phyloP scores from a whole-genome alignment of 2,329 filamentous ascomycete genomes.

The Graphilbum sp. region DNA sequence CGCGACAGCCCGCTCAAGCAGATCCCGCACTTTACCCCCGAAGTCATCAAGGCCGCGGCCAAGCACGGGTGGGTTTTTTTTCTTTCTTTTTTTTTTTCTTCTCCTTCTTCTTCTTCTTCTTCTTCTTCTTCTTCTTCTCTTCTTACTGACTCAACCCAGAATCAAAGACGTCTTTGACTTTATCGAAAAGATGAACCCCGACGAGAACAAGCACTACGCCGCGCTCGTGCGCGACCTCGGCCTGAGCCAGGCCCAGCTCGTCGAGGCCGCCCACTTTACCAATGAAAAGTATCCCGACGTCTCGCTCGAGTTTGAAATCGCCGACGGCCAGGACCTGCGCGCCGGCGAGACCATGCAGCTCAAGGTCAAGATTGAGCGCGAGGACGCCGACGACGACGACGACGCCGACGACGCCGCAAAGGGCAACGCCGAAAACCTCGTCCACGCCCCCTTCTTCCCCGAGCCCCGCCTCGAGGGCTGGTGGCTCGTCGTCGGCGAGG shows the following conservation, averaged over 20 bases:
- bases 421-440: slow-evolving; percentile 57
- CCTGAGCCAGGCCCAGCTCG: slow-evolving; percentile 66
- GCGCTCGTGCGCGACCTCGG: slow-evolving; percentile 62
- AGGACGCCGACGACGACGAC: slow-evolving; percentile 56
- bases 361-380: slow-evolving; percentile 70
- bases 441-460: slow-evolving; percentile 93
- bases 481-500: slow-evolving; percentile 95
- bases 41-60: slow-evolving; percentile 68
- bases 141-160: slow-evolving; percentile 27
- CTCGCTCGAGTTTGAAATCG: slow-evolving; percentile 73
- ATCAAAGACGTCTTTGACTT: slow-evolving; percentile 95
- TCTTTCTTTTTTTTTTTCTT: too few species aligned
- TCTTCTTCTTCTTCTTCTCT: background rate
- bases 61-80: slow-evolving; percentile 51
- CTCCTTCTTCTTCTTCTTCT: background rate
- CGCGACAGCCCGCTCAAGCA: slow-evolving; percentile 93
- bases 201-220: slow-evolving; percentile 72
- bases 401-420: slow-evolving; percentile 23
- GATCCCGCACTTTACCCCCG: slow-evolving; percentile 82
- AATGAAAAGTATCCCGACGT: slow-evolving; percentile 94
- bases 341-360: slow-evolving; percentile 71
- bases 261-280: slow-evolving; percentile 83
- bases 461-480: slow-evolving; percentile 88
- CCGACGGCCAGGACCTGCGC: slow-evolving; percentile 64
- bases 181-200: slow-evolving; percentile 96